Percentiles rank a stretch among this genome's conserved stretches.
Conservation (phyloP, 1,284 basidiomycete genomes). For the Ceratobasidium sp. region DNA sequence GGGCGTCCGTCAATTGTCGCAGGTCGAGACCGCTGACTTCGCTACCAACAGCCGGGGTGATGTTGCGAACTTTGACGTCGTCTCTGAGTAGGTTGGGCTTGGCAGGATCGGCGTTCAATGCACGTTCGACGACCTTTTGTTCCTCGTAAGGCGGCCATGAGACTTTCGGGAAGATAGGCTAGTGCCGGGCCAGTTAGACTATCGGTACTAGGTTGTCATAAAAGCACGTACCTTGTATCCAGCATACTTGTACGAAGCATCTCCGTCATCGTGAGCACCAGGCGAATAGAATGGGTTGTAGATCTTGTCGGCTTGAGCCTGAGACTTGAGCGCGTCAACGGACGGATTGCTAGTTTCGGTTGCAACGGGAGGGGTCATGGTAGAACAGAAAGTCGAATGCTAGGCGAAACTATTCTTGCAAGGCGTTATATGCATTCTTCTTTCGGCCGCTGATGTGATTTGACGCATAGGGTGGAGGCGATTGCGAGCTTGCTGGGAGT, state of each 20-base stretch:
- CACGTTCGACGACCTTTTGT: conserved; percentile 73
- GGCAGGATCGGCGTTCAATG: conserved; percentile 60
- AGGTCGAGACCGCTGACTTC: conserved; percentile 60
- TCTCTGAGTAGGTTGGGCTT: conserved; percentile 54
- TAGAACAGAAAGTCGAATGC: not conserved
- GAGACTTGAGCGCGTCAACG: conserved; percentile 1
- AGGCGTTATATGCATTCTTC: not conserved
- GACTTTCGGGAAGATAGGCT: conserved; percentile 76
- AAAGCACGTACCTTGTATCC: conserved; percentile 68
- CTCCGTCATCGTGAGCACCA: conserved; percentile 64
- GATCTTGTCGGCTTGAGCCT: conserved; percentile 49
- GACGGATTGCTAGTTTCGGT: conserved; percentile 18
- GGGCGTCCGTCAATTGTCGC: conserved; percentile 58
- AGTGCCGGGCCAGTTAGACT: conserved; percentile 23
- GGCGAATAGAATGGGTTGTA: conserved; percentile 80
- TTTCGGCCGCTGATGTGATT: conserved; percentile 23
- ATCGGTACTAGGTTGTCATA: not conserved
- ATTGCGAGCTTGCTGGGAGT: conserved; percentile 42
- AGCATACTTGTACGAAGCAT: conserved; percentile 69
- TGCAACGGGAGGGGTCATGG: conserved; percentile 33
- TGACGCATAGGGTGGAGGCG: conserved; percentile 27
- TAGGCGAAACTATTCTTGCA: not conserved
- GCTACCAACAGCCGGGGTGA: conserved; percentile 60
- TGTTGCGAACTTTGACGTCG: conserved; percentile 56
- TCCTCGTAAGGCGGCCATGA: conserved; percentile 74